Evolutionary conservation across 2,329 filamentous ascomycete genomes (phyloP).

Genomic region (Exophiala bonariae): DNA sequence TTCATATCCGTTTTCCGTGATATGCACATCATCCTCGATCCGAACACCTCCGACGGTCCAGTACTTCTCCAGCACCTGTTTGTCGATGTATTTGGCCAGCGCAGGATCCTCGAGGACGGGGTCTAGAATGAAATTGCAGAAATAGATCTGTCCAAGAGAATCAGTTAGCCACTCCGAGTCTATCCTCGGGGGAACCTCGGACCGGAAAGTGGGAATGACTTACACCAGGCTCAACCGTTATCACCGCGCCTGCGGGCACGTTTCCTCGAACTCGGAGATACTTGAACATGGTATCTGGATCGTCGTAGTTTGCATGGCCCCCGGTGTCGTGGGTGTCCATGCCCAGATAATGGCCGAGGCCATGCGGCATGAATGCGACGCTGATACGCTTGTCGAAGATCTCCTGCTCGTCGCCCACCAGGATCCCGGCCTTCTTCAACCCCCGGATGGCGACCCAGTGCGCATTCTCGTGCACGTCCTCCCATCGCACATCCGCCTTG

Average conservation of each 20-base stretch:
- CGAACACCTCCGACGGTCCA: conserved; percentile 89
- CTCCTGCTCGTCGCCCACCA: conserved; percentile 67
- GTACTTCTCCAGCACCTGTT: conserved; percentile 70
- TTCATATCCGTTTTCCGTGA: conserved; percentile 76
- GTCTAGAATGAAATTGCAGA: conserved; percentile 84
- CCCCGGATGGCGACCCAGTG: conserved; percentile 71
- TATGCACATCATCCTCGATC: conserved; percentile 86
- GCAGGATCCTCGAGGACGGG: conserved; percentile 73
- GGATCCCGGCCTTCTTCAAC: conserved; percentile 69
- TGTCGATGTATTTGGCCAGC: conserved; percentile 75
- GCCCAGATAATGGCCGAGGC: conserved; percentile 85
- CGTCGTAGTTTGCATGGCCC: conserved; percentile 73
- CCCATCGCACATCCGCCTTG: conserved; percentile 68
- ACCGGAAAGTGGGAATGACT: conserved; percentile 1
- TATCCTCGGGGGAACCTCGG: not conserved
- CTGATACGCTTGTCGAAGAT: conserved; percentile 78
- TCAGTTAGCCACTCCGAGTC: conserved; percentile 36
- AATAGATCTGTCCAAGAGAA: conserved; percentile 61
- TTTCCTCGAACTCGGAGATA: conserved; percentile 78
- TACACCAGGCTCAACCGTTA: conserved; percentile 90
- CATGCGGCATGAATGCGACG: conserved; percentile 88
- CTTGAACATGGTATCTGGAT: conserved; percentile 79
- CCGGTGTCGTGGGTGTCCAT: conserved; percentile 91
- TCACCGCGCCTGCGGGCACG: conserved; percentile 75
- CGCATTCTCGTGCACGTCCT: conserved; percentile 71